Base-by-base conservation (phyloP, 495 filamentous ascomycete genomes). In the Chaetomium fimeti region DNA sequence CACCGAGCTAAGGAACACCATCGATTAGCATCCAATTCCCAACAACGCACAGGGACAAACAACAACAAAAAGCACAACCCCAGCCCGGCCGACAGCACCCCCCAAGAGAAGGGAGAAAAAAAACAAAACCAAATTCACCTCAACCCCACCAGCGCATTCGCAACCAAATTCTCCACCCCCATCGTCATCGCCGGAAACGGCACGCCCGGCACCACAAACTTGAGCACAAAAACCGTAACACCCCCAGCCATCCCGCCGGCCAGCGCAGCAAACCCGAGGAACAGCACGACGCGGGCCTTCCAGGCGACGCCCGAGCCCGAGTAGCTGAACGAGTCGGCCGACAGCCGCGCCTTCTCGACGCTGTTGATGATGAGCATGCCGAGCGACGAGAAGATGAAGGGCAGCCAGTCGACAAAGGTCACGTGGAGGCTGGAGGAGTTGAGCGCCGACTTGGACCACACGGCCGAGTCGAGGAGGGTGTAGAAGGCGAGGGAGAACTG, bases 281-380 rank as follows among this genome's bases (percentile, higher is more conserved):
- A 99, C 60, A 99, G 81, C 68, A 99, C 92, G 72, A 98, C 87
- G 63, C 91, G 83, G 49, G 95, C 95, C 80, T 97, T 97, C 94
- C 94, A 97, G 15, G 93, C 91, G 43, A 97, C 93, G 2, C 91
- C 90, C 40, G 80, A 85, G 0, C 95, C 93, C 36, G 83, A 88
- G 74, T 98, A 97, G 69, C 84, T 88, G 77, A 90, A 98, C 68
- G 82, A 89, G 76, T 98, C 94, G 49, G 89, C 89, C 63, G 87
- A 88, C 69, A 99, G 79, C 22, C 92, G 83, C 15, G 87, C 84
- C 82, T 98, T 98, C 75, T 99, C 95, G 68, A 99, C 96, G 62
- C 87, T 91, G 82, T 98, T 99, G 85, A 99, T 98, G 68, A 98
- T 92, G 9, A 98, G 88, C 95, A 98, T 98, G 53, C 95, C 95